These are phyloP conservation scores for Nakazawaea molendinolei DNA, from an alignment of 805 yeast genomes.

Conservation along the genomic window DNA sequence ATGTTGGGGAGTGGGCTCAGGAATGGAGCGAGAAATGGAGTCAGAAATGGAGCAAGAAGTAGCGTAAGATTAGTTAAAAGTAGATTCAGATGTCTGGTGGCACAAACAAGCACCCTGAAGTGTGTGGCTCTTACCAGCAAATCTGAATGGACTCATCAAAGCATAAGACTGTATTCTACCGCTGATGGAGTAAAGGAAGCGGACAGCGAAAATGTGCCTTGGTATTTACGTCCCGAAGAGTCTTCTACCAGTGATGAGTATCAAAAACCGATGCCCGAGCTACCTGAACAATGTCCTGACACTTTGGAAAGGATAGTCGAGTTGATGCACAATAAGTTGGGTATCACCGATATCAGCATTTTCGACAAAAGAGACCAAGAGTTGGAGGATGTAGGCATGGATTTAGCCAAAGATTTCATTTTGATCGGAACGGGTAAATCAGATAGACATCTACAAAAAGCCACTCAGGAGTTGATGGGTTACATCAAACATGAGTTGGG, in stretches of 20 bases:
- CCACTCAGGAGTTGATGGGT: conserved; percentile 51
- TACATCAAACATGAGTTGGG: conserved; percentile 46
- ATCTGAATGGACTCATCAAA: no score
- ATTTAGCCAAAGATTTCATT: conserved; percentile 39
- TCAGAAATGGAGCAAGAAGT: not conserved
- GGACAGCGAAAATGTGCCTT: conserved; percentile 10
- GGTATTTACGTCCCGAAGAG: conserved; percentile 28
- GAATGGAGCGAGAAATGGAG: no score
- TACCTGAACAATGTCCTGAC: conserved; percentile 57
- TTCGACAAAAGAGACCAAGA: conserved; percentile 52
- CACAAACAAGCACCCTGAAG: not conserved
- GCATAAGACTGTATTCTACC: no score
- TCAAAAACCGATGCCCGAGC: conserved; percentile 37
- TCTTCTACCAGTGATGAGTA: conserved; percentile 16
- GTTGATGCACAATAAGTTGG: conserved; percentile 51
- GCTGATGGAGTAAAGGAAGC: not conserved
- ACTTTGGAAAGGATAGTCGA: conserved; percentile 38
- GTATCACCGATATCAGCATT: conserved; percentile 53
- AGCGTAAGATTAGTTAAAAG: not conserved
- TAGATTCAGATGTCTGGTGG: not conserved
- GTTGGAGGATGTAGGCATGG: conserved; percentile 28
- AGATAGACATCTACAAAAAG: conserved; percentile 66
- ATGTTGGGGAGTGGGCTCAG: no score
- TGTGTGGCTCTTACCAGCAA: no score
- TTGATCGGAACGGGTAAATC: conserved; percentile 73